phyloP scores from a whole-genome alignment of 306 rosid species.

The Glycyrrhiza uralensis region DNA sequence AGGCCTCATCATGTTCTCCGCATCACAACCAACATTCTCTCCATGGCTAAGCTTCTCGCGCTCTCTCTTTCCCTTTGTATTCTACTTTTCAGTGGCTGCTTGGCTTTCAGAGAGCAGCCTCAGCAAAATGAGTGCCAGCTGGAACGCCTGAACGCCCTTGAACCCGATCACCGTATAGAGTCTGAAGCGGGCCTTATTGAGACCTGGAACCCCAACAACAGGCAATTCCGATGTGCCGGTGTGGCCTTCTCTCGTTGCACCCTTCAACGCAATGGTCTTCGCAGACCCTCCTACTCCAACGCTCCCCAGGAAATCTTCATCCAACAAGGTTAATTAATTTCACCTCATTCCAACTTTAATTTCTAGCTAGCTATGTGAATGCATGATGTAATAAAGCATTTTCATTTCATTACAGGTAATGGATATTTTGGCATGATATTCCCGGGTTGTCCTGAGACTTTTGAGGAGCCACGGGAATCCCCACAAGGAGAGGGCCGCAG shows the following conservation, averaged over 20 bases:
- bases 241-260: conserved; percentile 32
- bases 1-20: conserved; percentile 17
- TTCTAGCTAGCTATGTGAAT: too few relatives aligned
- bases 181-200: conserved; percentile 28
- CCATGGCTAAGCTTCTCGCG: conserved; percentile 45
- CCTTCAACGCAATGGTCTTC: conserved; percentile 15
- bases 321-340: conserved; percentile 6
- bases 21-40: conserved; percentile 22
- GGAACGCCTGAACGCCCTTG: neutral
- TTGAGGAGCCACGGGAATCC: conserved; percentile 35
- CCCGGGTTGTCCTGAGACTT: conserved; percentile 28
- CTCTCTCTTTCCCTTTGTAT: conserved; percentile 44
- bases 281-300: conserved; percentile 32
- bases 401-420: too few relatives aligned
- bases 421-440: conserved; percentile 25
- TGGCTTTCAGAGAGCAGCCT: conserved; percentile 4
- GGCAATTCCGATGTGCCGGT: conserved; percentile 22
- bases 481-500: neutral
- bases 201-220: conserved; percentile 37
- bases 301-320: conserved; percentile 33
- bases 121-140: conserved; percentile 29
- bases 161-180: conserved; percentile 22
- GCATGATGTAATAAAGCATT: too few relatives aligned
- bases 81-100: conserved; percentile 37
- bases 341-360: too few relatives aligned